Evolutionary conservation across 345 rosid species (phyloP).

Genomic region (Psidium guajava): DNA sequence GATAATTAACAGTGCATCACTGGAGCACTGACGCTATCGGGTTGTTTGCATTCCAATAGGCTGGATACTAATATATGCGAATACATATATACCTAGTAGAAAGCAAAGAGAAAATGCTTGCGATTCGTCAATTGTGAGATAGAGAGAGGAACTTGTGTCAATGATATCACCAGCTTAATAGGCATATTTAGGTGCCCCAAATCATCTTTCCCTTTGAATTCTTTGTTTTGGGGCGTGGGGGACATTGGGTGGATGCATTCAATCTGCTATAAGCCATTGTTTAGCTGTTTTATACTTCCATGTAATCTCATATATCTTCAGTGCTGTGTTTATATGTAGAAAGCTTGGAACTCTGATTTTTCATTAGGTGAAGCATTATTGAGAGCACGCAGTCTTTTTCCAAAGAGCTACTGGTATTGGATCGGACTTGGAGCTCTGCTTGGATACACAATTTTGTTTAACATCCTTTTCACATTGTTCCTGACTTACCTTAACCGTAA

Average conservation of each 20-base stretch:
- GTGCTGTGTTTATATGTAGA: conserved; percentile 24
- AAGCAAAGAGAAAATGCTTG: neutral
- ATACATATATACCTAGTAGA: neutral
- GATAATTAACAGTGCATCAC: neutral
- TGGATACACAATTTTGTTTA: conserved; percentile 74
- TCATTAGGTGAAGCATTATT: conserved; percentile 62
- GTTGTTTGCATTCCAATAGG: neutral
- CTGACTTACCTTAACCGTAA: conserved; percentile 75
- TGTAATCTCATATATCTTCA: neutral
- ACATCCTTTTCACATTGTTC: conserved; percentile 67
- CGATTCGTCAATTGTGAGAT: neutral
- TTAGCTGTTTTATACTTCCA: neutral
- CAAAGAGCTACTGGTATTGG: conserved; percentile 96
- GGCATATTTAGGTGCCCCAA: neutral
- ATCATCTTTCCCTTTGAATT: neutral
- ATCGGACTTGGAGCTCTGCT: conserved; percentile 86
- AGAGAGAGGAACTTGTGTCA: neutral
- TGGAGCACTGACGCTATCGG: neutral
- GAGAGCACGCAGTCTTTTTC: conserved; percentile 61
- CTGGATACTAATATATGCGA: neutral
- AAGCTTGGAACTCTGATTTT: conserved; percentile 25
- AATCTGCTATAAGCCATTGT: neutral
- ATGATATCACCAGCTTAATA: neutral
- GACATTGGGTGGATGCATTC: neutral
- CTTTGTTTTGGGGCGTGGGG: neutral